phyloP scores from a whole-genome alignment of 805 yeast species.

The Kluyveromyces wickerhamii region DNA sequence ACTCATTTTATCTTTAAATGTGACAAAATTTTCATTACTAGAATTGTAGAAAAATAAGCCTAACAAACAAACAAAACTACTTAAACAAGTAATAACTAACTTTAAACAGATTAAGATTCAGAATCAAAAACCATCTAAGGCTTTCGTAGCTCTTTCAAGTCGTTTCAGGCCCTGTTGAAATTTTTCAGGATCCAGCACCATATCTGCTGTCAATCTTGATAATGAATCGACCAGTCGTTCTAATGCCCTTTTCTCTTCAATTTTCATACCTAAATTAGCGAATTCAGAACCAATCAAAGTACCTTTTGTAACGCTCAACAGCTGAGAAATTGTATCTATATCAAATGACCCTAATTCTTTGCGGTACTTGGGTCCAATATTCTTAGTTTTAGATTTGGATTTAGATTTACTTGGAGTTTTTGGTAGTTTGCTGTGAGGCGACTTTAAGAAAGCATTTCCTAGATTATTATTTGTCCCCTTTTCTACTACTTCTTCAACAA shows the following conservation, averaged over 20 bases:
- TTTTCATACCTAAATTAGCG: slow-evolving; percentile 61
- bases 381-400: slow-evolving; percentile 3
- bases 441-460: background rate
- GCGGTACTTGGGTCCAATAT: slow-evolving; percentile 2
- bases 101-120: background rate
- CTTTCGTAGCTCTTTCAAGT: slow-evolving; percentile 72
- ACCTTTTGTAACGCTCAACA: slow-evolving; percentile 35
- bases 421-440: slow-evolving; percentile 8
- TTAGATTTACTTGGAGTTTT: slow-evolving; percentile 10
- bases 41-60: background rate
- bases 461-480: background rate
- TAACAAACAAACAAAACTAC: background rate
- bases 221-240: slow-evolving; percentile 83
- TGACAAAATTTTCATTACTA: too few species aligned
- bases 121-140: slow-evolving; percentile 67
- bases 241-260: slow-evolving; percentile 66
- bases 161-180: slow-evolving; percentile 74
- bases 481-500: slow-evolving; percentile 9
- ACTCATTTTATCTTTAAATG: too few species aligned
- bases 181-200: slow-evolving; percentile 77
- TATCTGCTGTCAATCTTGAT: slow-evolving; percentile 80
- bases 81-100: background rate
- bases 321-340: slow-evolving; percentile 30
- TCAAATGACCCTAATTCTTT: slow-evolving; percentile 20
- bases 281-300: slow-evolving; percentile 51